A percentile compares a stretch with the other conserved stretches of the same genome.
phyloP scores from a whole-genome alignment of 805 yeast genomes.

The Ogataea degrootiae region DNA sequence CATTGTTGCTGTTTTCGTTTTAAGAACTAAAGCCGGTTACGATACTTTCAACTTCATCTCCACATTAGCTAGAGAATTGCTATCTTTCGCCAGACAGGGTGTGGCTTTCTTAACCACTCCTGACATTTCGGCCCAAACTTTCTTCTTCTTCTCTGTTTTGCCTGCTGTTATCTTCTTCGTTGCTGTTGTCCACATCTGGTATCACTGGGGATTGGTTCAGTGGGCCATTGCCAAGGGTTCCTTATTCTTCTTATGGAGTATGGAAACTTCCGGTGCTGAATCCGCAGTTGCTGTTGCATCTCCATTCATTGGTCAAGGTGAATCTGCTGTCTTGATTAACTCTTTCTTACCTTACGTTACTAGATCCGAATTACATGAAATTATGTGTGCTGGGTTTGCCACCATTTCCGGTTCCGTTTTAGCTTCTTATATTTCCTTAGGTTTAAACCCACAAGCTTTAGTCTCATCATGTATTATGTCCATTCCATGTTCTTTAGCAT shows the following conservation, averaged over 20 bases:
- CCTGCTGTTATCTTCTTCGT: conserved; percentile 64
- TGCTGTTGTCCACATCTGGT: conserved; percentile 56
- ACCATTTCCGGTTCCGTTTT: conserved; percentile 62
- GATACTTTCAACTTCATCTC: conserved; percentile 60
- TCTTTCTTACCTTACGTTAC: conserved; percentile 56
- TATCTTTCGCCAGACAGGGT: conserved; percentile 55
- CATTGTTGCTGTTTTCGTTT: conserved; percentile 54
- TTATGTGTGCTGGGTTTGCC: conserved; percentile 59
- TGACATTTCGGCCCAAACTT: conserved; percentile 35
- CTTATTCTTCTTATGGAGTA: conserved; percentile 53
- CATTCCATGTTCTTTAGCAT: conserved; percentile 59
- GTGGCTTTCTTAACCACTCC: conserved; percentile 51
- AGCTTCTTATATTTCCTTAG: conserved; percentile 59
- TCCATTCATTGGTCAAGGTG: conserved; percentile 65
- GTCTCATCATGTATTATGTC: conserved; percentile 69
- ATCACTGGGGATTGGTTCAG: conserved; percentile 54
- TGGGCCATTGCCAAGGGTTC: conserved; percentile 58
- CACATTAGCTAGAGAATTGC: conserved; percentile 49
- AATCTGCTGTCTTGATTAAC: conserved; percentile 56
- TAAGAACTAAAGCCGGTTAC: conserved; percentile 55
- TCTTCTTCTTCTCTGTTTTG: conserved; percentile 53
- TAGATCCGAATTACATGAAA: conserved; percentile 56
- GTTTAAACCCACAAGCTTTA: conserved; percentile 57
- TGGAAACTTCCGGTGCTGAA: conserved; percentile 58
- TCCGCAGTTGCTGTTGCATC: conserved; percentile 64